phyloP scores from a whole-genome alignment of 345 rosid species.

The Sisymbrium irio region DNA sequence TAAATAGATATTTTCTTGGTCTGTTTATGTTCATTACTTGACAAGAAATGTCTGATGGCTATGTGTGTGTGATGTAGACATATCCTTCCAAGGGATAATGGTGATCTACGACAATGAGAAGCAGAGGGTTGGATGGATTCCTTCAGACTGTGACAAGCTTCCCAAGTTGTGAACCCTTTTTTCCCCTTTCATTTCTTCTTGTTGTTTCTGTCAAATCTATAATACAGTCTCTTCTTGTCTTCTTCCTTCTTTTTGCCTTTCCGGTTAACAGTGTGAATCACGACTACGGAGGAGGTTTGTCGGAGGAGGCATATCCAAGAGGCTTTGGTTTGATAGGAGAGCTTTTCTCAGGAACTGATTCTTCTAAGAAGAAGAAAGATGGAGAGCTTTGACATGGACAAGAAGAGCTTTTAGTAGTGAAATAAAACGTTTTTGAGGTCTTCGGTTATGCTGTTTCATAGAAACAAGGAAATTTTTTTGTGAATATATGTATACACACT shows the following conservation, averaged over 20 bases:
- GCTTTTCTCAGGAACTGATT: constrained; percentile 22
- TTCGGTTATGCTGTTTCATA: constrained; percentile 30
- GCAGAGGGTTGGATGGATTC: constrained; percentile 67
- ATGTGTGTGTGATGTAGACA: constrained; percentile 41
- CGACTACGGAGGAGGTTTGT: constrained; percentile 38
- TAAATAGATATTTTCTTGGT: not conserved
- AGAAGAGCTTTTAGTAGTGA: constrained; percentile 11
- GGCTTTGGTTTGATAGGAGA: constrained; percentile 39
- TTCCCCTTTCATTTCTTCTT: constrained; percentile 5
- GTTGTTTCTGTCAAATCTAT: not conserved
- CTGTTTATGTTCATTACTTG: not conserved
- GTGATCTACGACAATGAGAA: constrained; percentile 77
- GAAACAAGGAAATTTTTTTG: constrained; percentile 13
- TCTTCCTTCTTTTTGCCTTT: constrained; percentile 3
- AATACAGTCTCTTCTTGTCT: constrained; percentile 27
- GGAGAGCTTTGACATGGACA: constrained; percentile 28
- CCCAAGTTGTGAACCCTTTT: constrained; percentile 54
- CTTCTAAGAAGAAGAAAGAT: constrained; percentile 28
- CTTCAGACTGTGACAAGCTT: constrained; percentile 54
- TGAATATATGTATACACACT: not conserved
- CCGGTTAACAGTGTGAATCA: constrained; percentile 46
- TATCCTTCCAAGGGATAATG: constrained; percentile 59
- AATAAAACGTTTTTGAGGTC: constrained; percentile 9
- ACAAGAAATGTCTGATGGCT: constrained; percentile 15
- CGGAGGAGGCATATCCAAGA: constrained; percentile 42